Evolutionary conservation across 1,139 yeast species (phyloP), one percentile per base, ranked within the genome.

Genomic region (Scheffersomyces illinoinensis): DNA sequence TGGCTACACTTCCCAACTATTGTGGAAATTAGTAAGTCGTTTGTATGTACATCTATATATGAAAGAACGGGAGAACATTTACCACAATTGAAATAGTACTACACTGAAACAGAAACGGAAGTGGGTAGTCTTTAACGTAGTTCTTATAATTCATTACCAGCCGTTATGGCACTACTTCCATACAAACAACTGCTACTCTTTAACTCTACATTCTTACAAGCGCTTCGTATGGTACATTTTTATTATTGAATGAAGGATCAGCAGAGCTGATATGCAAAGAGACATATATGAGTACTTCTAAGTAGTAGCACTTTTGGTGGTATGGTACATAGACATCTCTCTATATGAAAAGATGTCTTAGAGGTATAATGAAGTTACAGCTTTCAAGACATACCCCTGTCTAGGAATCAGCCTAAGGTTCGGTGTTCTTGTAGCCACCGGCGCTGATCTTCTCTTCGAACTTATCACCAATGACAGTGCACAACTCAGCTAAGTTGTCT

Each of bases 401-500:
- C 12, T 33, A 33, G 4, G 14, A 14, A 33, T 33, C 43, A 8
- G 33, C 60, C 62, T 71, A 82, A 60, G 85, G 84, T 69, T 84
- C 88, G 55, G 73, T 81, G 14, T 81, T 80, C 53, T 78, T 66
- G 67, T 76, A 85, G 53, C 80, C 81, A 50, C 84, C 83, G 48
- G 84, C 83, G 59, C 83, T 83, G 57, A 89, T 82, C 67, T 83
- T 82, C 64, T 86, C 88, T 52, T 88, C 82, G 77, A 92, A 95
- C 62, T 84, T 87, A 60, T 85, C 88, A 73, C 93, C 98, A 54
- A 95, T 87, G 62, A 86, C 93, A 56, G 88, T 85, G 75, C 99
- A 95, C 71, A 93, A 76, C 66, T 90, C 96, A 61, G 88, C 82
- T 67, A 95, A 83, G 71, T 93, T 97, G 65, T 90, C 91, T 61